Base-by-base conservation (phyloP, 2,329 filamentous ascomycete species). In the Colletotrichum phormii region DNA sequence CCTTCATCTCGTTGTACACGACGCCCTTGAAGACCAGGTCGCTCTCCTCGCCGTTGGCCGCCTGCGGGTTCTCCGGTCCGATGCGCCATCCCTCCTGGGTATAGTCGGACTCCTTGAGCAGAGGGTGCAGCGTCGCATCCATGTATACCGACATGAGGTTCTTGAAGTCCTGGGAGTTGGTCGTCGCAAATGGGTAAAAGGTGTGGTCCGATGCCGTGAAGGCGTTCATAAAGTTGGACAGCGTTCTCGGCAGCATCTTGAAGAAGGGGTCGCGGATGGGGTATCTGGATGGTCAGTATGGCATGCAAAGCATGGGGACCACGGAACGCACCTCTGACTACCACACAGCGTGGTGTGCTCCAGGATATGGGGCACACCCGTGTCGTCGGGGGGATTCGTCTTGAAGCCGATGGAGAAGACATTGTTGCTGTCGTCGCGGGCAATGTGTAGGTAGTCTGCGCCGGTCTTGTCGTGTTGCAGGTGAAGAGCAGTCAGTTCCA, bases 161-260 rank as follows among this genome's bases (percentile, higher is more conserved):
- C 83, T 94, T 94, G 83, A 97, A 99, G 79, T 99, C 97, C 81
- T 98, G 95, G 24, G 91, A 88, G 79, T 99, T 99, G 29, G 97
- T 99, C 2, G 97, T 99, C 69, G 97, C 95, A 82, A 99, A 99
- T 2, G 97, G 97, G 80, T 99, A 99, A 77, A 95, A 97, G 12
- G 97, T 99, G 82, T 99, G 95, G 79, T 98, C 96, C 26, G 95
- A 93, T 31, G 95, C 95, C 54, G 97, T 99, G 81, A 98, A 98
- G 74, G 97, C 97, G 82, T 99, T 99, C 97, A 99, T 99, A 81
- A 98, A 99, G 84, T 98, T 99, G 75, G 97, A 98, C n/a, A 99
- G 89, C 5, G 97, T 98, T 77, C 97, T 92, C 26, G 97, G 97
- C 31, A 99, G 89, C 97, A 99, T 99, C 89, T 98, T 99, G 88